Percentiles rank a stretch among this genome's conserved stretches.
These are phyloP conservation scores for Rhodotorula kratochvilovae DNA, from an alignment of 768 basidiomycete genomes.

Conservation along the genomic window DNA sequence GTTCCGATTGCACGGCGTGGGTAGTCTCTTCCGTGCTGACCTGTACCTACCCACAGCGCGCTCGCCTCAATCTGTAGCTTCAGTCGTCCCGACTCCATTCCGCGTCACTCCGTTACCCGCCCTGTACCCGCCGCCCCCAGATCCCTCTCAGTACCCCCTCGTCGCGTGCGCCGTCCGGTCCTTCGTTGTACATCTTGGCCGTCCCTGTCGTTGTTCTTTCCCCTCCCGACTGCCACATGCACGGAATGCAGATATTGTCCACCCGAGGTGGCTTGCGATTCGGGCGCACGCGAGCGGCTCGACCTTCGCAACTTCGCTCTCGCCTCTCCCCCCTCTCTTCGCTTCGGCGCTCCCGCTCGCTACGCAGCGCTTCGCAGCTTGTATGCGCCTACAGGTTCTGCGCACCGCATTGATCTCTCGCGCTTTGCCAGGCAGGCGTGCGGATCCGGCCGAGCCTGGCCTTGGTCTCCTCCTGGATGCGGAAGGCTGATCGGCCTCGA, in stretches of 20 bases:
- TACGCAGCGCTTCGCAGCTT: too few relatives aligned
- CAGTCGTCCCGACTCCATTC: too few relatives aligned
- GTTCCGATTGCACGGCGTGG: too few relatives aligned
- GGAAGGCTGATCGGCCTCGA: neutral
- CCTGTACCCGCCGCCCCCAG: too few relatives aligned
- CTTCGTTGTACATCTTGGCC: neutral
- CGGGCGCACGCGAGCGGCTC: too few relatives aligned
- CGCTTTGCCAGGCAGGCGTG: neutral
- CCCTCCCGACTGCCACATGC: neutral
- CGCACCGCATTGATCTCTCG: neutral
- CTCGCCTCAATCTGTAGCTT: too few relatives aligned
- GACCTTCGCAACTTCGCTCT: neutral
- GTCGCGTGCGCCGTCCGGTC: neutral
- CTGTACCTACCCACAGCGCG: too few relatives aligned
- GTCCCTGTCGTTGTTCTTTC: neutral
- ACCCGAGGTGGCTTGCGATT: neutral
- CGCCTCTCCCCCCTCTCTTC: neutral
- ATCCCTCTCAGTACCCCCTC: neutral
- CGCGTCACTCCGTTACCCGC: too few relatives aligned
- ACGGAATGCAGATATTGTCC: neutral
- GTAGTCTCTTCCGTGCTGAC: too few relatives aligned
- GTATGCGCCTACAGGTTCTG: too few relatives aligned
- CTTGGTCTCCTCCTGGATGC: neutral
- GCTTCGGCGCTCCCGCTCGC: too few relatives aligned
- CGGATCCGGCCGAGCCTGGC: neutral